Conservation (phyloP, 805 yeast species). For the Ogataea salicorniae region DNA sequence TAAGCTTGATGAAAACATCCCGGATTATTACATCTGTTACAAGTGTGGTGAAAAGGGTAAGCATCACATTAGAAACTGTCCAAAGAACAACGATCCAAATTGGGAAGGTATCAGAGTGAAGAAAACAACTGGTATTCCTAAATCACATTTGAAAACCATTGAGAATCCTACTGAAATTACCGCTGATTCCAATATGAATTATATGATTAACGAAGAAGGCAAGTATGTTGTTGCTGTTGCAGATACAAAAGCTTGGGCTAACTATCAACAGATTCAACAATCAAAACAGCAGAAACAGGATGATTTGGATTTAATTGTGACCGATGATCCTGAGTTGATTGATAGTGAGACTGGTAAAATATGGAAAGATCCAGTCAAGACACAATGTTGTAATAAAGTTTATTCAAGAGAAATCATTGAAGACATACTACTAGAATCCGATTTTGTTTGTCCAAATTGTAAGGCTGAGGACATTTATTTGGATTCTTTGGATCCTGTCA, state of each 20-base stretch:
- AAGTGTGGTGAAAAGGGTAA: constrained; percentile 90
- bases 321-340: constrained; percentile 54
- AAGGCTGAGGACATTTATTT: constrained; percentile 64
- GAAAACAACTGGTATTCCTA: constrained; percentile 96
- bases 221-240: constrained; percentile 95
- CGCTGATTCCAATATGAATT: constrained; percentile 47
- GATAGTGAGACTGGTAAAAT: constrained; percentile 65
- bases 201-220: constrained; percentile 90
- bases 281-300: constrained; percentile 22
- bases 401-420: constrained; percentile 63
- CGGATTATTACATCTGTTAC: constrained; percentile 94
- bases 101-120: constrained; percentile 90
- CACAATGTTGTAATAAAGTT: constrained; percentile 61
- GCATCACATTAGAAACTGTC: constrained; percentile 96
- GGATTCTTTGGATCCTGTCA: constrained; percentile 63
- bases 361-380: constrained; percentile 66
- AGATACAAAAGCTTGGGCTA: constrained; percentile 86
- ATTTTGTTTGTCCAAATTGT: constrained; percentile 90
- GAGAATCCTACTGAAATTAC: constrained; percentile 65
- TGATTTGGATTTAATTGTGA: constrained; percentile 28
- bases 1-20: constrained; percentile 69
- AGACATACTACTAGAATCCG: constrained; percentile 65
- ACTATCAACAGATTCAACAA: constrained; percentile 66
- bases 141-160: constrained; percentile 80
- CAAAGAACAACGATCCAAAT: constrained; percentile 86